Evolutionary conservation across 177 flowering plant species (phyloP).

Genomic region (Vitis hybrid): DNA sequence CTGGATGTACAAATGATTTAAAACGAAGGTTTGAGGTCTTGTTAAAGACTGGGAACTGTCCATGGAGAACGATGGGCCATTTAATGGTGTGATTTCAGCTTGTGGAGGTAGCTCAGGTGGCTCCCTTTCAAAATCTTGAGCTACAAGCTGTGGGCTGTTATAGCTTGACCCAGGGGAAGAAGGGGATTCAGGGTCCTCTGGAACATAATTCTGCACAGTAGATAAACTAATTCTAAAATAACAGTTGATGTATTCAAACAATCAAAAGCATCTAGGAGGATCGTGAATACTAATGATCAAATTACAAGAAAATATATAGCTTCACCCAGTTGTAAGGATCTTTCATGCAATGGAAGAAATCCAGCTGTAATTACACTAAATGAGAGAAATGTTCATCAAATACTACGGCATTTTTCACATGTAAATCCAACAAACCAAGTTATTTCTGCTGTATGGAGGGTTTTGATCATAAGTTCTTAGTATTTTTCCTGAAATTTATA

Average conservation of each 20-base stretch:
- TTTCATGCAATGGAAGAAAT: slow-evolving; percentile 5
- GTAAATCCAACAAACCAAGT: too few species aligned
- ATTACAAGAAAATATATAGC: not conserved
- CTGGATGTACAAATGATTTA: slow-evolving; percentile 65
- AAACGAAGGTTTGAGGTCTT: slow-evolving; percentile 41
- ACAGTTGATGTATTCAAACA: not conserved
- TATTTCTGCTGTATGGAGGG: too few species aligned
- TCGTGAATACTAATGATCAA: not conserved
- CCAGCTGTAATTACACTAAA: not conserved
- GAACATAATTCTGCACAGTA: slow-evolving; percentile 48
- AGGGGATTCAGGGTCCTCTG: slow-evolving; percentile 48
- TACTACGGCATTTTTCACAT: too few species aligned
- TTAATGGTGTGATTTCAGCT: slow-evolving; percentile 34
- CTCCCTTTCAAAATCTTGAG: slow-evolving; percentile 43
- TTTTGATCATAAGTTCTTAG: too few species aligned
- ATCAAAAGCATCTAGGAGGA: not conserved
- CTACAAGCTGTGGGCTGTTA: slow-evolving; percentile 32
- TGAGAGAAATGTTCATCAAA: not conserved
- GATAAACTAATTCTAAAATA: not conserved
- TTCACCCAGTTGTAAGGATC: too few species aligned
- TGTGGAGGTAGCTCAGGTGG: slow-evolving; percentile 70
- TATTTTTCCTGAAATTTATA: too few species aligned
- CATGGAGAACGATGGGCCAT: slow-evolving; percentile 30
- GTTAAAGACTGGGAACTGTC: slow-evolving; percentile 15
- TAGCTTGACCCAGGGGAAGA: slow-evolving; percentile 72